Conservation (phyloP, 768 basidiomycete genomes). For the Kwoniella sp. region DNA sequence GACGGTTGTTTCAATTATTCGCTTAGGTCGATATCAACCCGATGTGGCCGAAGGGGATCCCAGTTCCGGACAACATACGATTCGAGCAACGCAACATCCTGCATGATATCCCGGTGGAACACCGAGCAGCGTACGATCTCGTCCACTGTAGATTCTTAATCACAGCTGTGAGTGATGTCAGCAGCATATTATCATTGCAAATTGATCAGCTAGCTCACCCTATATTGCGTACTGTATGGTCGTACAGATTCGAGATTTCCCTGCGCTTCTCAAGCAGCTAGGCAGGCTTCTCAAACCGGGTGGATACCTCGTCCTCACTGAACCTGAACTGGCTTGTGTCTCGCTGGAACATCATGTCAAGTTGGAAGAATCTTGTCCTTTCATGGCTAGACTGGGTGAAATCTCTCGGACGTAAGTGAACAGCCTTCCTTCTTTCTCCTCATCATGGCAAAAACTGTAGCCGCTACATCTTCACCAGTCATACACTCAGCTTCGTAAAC, state of each 20-base stretch:
- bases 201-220: too few species aligned
- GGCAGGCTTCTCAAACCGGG: background rate
- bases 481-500: too few species aligned
- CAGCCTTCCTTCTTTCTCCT: too few species aligned
- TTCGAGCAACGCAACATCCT: background rate
- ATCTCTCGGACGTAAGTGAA: background rate
- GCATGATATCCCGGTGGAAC: background rate
- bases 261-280: background rate
- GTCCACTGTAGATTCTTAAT: constrained; percentile 10
- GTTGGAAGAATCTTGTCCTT: constrained; percentile 1
- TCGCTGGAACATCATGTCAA: background rate
- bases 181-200: too few species aligned
- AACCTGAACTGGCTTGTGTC: background rate
- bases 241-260: constrained; percentile 10
- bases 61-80: background rate
- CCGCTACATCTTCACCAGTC: too few species aligned
- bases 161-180: constrained; percentile 5
- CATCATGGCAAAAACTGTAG: too few species aligned
- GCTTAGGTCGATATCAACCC: constrained; percentile 7
- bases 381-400: background rate
- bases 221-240: too few species aligned
- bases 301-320: constrained; percentile 4
- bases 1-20: too few species aligned
- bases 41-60: background rate
- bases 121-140: background rate